A percentile compares a stretch with the other conserved stretches of the same genome.
These are phyloP conservation scores for Podospora tetraspora DNA, from an alignment of 495 filamentous ascomycete species.

Conservation along the genomic window DNA sequence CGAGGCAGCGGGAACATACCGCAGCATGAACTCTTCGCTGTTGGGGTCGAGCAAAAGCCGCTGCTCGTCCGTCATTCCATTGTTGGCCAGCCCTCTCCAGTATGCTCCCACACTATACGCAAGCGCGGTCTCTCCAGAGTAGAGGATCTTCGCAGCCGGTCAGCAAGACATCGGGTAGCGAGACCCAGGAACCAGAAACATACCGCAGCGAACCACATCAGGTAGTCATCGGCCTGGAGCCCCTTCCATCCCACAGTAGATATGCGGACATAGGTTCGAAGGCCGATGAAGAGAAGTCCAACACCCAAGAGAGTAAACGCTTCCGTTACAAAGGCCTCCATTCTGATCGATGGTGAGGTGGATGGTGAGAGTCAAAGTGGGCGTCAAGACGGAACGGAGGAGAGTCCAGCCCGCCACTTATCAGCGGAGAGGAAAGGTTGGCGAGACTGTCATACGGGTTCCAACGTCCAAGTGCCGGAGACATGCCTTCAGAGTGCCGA, in stretches of 20 bases:
- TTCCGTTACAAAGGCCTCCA: slow-evolving; percentile 45
- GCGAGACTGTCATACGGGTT: not conserved
- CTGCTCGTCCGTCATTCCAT: slow-evolving; percentile 51
- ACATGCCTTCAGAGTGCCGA: not conserved
- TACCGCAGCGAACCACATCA: slow-evolving; percentile 55
- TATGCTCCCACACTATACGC: slow-evolving; percentile 34
- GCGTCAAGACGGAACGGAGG: not conserved
- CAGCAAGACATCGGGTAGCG: not conserved
- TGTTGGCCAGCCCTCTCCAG: slow-evolving; percentile 55
- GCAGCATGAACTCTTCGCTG: slow-evolving; percentile 44
- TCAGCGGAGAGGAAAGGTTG: not conserved
- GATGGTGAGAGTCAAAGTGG: not conserved
- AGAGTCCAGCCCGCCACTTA: not conserved
- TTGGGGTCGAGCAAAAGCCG: slow-evolving; percentile 40
- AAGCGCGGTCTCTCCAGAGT: slow-evolving; percentile 29
- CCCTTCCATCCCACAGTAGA: slow-evolving; percentile 45
- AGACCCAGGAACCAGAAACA: slow-evolving; percentile 12
- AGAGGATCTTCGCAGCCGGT: slow-evolving; percentile 25
- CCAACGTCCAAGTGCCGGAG: not conserved
- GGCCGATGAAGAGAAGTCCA: slow-evolving; percentile 44
- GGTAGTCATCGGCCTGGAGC: slow-evolving; percentile 54
- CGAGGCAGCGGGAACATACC: slow-evolving; percentile 17
- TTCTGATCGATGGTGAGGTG: slow-evolving; percentile 2
- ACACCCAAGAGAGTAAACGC: slow-evolving; percentile 49
- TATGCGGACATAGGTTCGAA: slow-evolving; percentile 48